These are phyloP conservation scores for Erigeron philadelphicus DNA, from an alignment of 140 eudicot species.

Conservation along the genomic window DNA sequence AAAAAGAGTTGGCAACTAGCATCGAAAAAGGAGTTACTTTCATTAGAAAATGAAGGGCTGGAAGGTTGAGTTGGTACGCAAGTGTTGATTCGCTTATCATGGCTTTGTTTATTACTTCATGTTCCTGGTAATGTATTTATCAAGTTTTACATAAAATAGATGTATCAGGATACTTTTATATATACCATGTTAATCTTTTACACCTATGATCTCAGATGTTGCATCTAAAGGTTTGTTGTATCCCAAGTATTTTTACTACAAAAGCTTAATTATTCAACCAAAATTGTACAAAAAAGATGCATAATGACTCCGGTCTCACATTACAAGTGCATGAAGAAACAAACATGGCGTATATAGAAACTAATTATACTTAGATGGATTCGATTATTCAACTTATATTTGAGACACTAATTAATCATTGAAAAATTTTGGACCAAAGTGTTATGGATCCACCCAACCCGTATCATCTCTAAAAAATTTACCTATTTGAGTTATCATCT, in stretches of 20 bases:
- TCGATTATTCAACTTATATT: neutral
- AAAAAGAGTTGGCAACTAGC: conserved; percentile 72
- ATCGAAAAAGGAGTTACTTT: conserved; percentile 83
- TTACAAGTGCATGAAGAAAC: neutral
- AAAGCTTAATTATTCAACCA: neutral
- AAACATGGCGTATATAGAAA: no score
- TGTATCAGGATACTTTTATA: conserved; percentile 31
- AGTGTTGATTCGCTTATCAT: conserved; percentile 29
- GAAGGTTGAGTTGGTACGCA: conserved; percentile 25
- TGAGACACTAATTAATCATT: neutral
- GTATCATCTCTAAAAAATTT: neutral
- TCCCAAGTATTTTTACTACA: conserved; percentile 11
- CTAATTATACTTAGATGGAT: no score
- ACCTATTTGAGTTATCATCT: neutral
- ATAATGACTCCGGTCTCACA: neutral
- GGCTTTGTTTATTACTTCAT: conserved; percentile 39
- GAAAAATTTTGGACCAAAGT: neutral
- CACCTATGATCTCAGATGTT: conserved; percentile 9
- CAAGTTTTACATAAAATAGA: conserved; percentile 26
- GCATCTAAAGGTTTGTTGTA: neutral
- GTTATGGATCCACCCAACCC: neutral
- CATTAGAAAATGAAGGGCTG: conserved; percentile 53
- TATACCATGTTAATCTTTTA: conserved; percentile 25
- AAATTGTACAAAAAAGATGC: neutral
- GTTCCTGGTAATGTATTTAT: conserved; percentile 25